Evolutionary conservation across 257 asterid species (phyloP).

Genomic region (Plantago ovata): DNA sequence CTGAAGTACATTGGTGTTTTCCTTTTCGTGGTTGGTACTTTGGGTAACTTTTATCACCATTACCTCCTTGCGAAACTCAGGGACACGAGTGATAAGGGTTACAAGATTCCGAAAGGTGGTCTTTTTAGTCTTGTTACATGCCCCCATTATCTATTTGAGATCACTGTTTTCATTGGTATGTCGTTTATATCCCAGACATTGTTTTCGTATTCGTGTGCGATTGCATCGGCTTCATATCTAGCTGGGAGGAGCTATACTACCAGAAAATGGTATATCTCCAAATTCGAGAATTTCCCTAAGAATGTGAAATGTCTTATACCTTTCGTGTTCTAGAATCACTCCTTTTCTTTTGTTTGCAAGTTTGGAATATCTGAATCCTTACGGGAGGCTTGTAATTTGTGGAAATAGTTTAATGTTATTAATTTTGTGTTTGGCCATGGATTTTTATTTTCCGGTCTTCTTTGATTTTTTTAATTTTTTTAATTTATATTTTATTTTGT

Average conservation of each 20-base stretch:
- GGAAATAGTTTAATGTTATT: too few species aligned
- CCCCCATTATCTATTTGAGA: conserved; percentile 78
- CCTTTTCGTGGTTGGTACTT: conserved; percentile 36
- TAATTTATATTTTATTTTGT: too few species aligned
- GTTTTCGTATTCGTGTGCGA: conserved; percentile 28
- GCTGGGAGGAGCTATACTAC: conserved; percentile 54
- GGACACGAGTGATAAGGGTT: conserved; percentile 41
- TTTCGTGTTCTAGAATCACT: conserved; percentile 39
- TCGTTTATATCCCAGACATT: conserved; percentile 52
- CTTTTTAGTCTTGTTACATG: conserved; percentile 55
- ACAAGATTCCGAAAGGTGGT: conserved; percentile 65
- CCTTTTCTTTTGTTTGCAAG: background rate
- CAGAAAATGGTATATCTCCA: conserved; percentile 65
- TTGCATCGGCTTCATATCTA: conserved; percentile 44
- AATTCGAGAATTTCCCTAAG: conserved; percentile 61
- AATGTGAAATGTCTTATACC: conserved; percentile 67
- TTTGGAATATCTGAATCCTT: too few species aligned
- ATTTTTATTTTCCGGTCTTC: too few species aligned
- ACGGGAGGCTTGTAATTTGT: too few species aligned
- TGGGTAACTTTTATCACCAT: conserved; percentile 72
- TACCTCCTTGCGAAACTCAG: conserved; percentile 60
- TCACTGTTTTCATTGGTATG: conserved; percentile 40
- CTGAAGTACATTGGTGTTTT: conserved; percentile 46
- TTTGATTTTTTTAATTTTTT: too few species aligned
- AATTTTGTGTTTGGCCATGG: conserved; percentile 7